Base-by-base conservation (phyloP, 495 filamentous ascomycete species). In the Amphirosellinia nigrospora region DNA sequence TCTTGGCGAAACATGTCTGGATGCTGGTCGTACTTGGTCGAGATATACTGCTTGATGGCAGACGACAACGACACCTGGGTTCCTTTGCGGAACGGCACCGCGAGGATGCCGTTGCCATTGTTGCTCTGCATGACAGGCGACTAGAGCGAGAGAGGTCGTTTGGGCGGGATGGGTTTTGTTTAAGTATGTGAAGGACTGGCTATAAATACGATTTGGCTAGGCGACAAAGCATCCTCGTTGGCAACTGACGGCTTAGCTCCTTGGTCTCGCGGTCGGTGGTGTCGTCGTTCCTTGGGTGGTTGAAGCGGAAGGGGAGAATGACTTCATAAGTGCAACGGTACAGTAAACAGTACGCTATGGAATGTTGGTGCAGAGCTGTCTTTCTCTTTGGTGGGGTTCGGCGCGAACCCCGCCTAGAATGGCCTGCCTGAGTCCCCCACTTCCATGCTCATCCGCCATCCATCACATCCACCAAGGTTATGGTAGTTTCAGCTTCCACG, bases 11-110 rank as follows among this genome's bases (percentile, higher is more conserved):
- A 99, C 94, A 98, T 97, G 79, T 97, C 93, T 64, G 96, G 96
- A 79, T 97, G 96, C 78, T 99, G 96, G 81, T 98, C 96, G 91
- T 99, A 99, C 87, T 98, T 98, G 77, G 89, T 91, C 48, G 93
- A 97, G 71, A 99, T 99, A 82, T 99, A 98, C 76, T 97, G 93
- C 71, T 93, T 94, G 74, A 99, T 94, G 43, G 95, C 91, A 72
- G 84, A 81, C 43, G 93, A 91, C 45, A 98, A 85, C 67, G 89
- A 90, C 62, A 97, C 85, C 38, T 89, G 81, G 71, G 91, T 87
- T 50, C 94, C 94, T 72, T 89, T 91, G 70, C 96, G 94, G 81
- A 99, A 99, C 5, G 94, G 94, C 71, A 99, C 79, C 71, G 81
- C 83, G 65, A 88, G 80, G 68, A 87, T 81, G 71, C 84, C 86